These are phyloP conservation scores for Leccinum pellstonianum DNA, from an alignment of 768 basidiomycete genomes.

Conservation along the genomic window DNA sequence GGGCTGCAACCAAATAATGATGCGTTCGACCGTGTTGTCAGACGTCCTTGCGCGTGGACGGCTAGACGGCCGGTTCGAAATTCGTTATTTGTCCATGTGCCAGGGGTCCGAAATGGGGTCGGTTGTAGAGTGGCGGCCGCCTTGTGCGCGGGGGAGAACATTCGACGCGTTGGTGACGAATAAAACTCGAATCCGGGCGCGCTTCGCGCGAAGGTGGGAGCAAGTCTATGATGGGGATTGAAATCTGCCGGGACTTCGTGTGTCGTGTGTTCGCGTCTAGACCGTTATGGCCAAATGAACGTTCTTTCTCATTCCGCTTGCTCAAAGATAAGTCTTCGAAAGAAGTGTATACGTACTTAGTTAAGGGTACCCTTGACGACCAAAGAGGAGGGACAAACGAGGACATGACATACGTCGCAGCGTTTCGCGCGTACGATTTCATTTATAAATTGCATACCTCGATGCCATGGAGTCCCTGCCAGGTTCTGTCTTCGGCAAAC, in stretches of 20 bases:
- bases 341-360: background rate
- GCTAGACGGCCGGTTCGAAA: background rate
- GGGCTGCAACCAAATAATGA: background rate
- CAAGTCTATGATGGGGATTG: background rate
- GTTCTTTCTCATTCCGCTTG: background rate
- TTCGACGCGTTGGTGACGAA: background rate
- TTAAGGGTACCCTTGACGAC: background rate
- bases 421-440: background rate
- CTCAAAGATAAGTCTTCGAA: background rate
- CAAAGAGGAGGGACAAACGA: background rate
- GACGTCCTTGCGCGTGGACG: background rate
- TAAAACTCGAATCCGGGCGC: background rate
- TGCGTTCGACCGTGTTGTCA: background rate
- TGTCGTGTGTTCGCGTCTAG: background rate
- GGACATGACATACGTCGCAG: background rate
- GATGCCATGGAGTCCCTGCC: background rate
- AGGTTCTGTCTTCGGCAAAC: conserved; percentile 7
- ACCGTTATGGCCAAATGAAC: background rate
- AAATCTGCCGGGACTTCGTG: background rate
- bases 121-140: background rate
- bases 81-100: background rate
- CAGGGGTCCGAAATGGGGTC: background rate
- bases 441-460: background rate
- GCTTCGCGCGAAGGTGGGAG: background rate
- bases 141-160: background rate